A percentile compares a stretch with the other conserved stretches of the same genome.
phyloP scores from a whole-genome alignment of 2,329 filamentous ascomycete species.

The Leptographium procerum region DNA sequence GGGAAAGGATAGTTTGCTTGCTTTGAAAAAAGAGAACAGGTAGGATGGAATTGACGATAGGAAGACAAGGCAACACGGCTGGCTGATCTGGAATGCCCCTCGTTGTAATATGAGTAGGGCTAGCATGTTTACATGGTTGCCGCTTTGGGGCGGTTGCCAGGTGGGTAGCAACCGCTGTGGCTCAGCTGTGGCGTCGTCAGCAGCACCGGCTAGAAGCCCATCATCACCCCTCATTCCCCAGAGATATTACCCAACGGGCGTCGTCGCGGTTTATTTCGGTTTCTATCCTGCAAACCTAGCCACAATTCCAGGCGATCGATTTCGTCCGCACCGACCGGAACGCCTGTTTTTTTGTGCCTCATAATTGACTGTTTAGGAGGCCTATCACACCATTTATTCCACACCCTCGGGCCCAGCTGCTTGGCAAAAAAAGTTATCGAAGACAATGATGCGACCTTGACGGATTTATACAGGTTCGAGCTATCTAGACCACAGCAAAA shows the following conservation, averaged over 20 bases:
- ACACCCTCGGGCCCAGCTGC: too few species aligned
- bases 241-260: background rate
- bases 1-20: background rate
- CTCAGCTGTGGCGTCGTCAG: background rate
- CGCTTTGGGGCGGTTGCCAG: constrained; percentile 12
- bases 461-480: background rate
- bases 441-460: background rate
- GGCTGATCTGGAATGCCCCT: background rate
- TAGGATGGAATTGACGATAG: background rate
- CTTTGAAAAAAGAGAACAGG: background rate
- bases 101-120: too few species aligned
- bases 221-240: background rate
- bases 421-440: background rate
- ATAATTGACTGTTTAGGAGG: background rate
- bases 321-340: too few species aligned
- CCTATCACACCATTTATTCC: background rate
- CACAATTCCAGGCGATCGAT: too few species aligned
- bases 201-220: too few species aligned
- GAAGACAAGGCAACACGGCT: too few species aligned
- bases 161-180: background rate
- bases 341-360: background rate
- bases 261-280: background rate
- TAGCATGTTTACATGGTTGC: constrained; percentile 11
- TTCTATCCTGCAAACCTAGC: background rate
- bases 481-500: background rate